These are phyloP conservation scores for Alternaria metachromatica DNA, from an alignment of 2,329 filamentous ascomycete genomes.

Conservation along the genomic window DNA sequence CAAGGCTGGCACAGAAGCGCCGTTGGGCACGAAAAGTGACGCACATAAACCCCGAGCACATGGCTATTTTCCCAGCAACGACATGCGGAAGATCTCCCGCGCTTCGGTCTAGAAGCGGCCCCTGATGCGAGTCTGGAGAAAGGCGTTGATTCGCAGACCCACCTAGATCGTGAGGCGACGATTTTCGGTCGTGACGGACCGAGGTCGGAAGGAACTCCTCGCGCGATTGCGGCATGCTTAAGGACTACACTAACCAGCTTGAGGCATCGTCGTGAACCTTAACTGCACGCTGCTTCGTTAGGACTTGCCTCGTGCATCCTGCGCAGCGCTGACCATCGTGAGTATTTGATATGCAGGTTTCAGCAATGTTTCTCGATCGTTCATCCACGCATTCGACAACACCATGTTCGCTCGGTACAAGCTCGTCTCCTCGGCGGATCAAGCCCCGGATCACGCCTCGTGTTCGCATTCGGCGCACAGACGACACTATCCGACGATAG, in stretches of 20 bases:
- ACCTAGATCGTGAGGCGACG: not conserved
- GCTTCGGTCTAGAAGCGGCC: not conserved
- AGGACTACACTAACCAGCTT: not conserved
- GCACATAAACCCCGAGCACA: not conserved
- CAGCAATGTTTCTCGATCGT: not conserved
- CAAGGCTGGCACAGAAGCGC: not conserved
- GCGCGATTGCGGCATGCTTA: not conserved
- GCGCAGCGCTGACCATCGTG: not conserved
- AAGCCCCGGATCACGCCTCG: not conserved
- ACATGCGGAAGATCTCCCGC: not conserved
- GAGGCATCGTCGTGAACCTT: not conserved
- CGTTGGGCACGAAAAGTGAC: not conserved
- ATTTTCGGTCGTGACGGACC: not conserved
- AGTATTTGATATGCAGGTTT: conserved; percentile 2
- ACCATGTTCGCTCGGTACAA: conserved; percentile 7
- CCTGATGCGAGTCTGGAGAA: not conserved
- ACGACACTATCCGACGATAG: not conserved
- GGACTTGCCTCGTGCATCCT: conserved; percentile 1
- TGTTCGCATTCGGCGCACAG: not conserved
- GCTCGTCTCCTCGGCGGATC: not conserved
- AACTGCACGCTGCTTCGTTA: conserved; percentile 2
- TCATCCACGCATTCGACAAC: not conserved
- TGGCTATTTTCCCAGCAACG: not conserved
- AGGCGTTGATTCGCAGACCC: not conserved
- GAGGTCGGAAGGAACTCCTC: not conserved